Evolutionary conservation across 1,139 yeast species (phyloP), one percentile per base, ranked within the genome.

Genomic region (Lodderomyces pseudojiufengensis): DNA sequence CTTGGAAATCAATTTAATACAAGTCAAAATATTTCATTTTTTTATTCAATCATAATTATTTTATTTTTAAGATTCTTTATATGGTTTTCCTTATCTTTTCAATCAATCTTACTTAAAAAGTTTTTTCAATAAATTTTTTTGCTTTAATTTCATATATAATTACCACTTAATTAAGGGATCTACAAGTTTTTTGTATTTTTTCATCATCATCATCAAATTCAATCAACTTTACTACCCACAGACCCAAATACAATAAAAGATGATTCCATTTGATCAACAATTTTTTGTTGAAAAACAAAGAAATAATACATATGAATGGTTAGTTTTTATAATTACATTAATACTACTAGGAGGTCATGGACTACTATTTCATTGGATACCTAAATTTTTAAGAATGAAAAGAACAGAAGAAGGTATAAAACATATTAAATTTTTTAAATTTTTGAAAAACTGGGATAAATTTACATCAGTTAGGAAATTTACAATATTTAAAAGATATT

Each of bases 281-380:
- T 70, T 50, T 45, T 60, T 47, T 41, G 70, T 60, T 12, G 78
- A 72, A 46, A 47, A 35, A 24, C 49, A 54, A 0, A 50, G 75
- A 39, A 69, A 62, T 44, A 48, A 43, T 34, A 55, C 49, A 38
- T 70, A 46, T 41, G 64, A 62, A 34, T 69, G 75, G 69, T 43
- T 65, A 21, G 47, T 37, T 5, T 61, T 61, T 39, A 57, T 52
- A 0, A 22, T 63, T 4, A 49, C 60, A 2, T 26, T 68, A 3
- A 12, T 50, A 2, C 38, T 56, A 1, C 49, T 70, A n/a, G 40
- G 54, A 0, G 12, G 57, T 4, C 70, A 71, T 52, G 78, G 77
- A 5, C 9, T 65, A 3, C 23, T 70, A 2, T 67, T 70, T 47
- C 59, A 64, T 36, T 68, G 73, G 71, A 49, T 67, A 5, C 75